These are phyloP conservation scores for Reticulomyxa filosa DNA, from an alignment of 78 protist genomes.

Conservation along the genomic window DNA sequence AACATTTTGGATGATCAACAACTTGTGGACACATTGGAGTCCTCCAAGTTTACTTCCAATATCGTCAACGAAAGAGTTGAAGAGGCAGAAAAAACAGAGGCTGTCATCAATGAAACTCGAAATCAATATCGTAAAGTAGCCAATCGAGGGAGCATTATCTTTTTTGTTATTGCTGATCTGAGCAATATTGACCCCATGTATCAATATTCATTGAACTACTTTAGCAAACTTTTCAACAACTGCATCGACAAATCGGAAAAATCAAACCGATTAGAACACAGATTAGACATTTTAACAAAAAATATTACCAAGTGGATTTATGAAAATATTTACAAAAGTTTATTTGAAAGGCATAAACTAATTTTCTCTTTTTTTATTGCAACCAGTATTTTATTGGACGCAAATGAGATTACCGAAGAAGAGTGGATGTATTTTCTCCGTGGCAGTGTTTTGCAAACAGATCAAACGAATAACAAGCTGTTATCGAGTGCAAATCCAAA, in stretches of 20 bases:
- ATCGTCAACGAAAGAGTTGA: slow-evolving; percentile 12
- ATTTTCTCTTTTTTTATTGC: slow-evolving; percentile 23
- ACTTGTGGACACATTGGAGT: slow-evolving; percentile 30
- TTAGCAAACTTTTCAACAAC: slow-evolving; percentile 10
- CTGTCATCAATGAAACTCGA: slow-evolving; percentile 17
- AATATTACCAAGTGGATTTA: slow-evolving; percentile 24
- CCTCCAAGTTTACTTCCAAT: slow-evolving; percentile 16
- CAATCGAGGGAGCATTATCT: slow-evolving; percentile 41
- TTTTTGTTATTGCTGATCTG: slow-evolving; percentile 37
- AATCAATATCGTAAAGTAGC: slow-evolving; percentile 35
- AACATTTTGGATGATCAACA: slow-evolving; percentile 33
- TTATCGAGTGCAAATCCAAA: too few relatives aligned
- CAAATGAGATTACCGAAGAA: slow-evolving; percentile 10
- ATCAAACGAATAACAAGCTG: too few relatives aligned
- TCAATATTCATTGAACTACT: slow-evolving; percentile 32
- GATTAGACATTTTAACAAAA: slow-evolving; percentile 20
- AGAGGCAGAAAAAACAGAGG: slow-evolving; percentile 14
- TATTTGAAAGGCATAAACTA: slow-evolving; percentile 43
- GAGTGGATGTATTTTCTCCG: slow-evolving; percentile 48
- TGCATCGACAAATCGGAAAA: slow-evolving; percentile 5
- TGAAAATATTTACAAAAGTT: slow-evolving; percentile 30
- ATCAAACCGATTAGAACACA: slow-evolving; percentile 7
- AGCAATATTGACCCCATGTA: slow-evolving; percentile 42
- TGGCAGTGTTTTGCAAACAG: too few relatives aligned
- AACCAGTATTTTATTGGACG: slow-evolving; percentile 2